Percentiles rank a stretch among this genome's conserved stretches.
These are phyloP conservation scores for Magnolia kwangsiensis DNA, from an alignment of 164 flowering plant genomes.

Conservation along the genomic window DNA sequence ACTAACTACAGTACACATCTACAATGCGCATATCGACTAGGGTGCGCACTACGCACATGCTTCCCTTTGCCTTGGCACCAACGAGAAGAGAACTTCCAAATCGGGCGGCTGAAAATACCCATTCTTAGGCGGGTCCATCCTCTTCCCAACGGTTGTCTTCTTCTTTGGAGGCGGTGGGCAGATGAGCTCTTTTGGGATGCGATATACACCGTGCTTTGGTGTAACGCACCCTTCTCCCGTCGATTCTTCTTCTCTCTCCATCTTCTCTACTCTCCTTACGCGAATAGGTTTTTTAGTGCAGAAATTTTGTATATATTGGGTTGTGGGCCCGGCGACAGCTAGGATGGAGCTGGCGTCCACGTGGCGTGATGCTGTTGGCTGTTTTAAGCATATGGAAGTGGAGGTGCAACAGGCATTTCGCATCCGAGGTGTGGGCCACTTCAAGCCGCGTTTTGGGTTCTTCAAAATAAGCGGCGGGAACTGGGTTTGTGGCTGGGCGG, in stretches of 20 bases:
- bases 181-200: slow-evolving; percentile 23
- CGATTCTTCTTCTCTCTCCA: background rate
- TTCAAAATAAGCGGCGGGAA: background rate
- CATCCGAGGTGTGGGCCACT: background rate
- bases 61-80: background rate
- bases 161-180: slow-evolving; percentile 48
- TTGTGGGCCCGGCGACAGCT: slow-evolving; percentile 3
- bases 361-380: background rate
- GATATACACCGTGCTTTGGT: slow-evolving; percentile 31
- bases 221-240: slow-evolving; percentile 41
- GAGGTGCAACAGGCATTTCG: background rate
- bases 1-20: background rate
- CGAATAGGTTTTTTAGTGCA: too few species aligned
- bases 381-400: background rate
- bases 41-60: background rate
- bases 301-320: too few species aligned
- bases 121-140: slow-evolving; percentile 37
- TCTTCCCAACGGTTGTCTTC: slow-evolving; percentile 11
- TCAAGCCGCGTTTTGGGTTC: background rate
- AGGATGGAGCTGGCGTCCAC: background rate
- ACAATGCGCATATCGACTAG: background rate
- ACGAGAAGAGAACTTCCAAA: slow-evolving; percentile 25
- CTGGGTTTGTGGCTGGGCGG: background rate
- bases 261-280: background rate
- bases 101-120: slow-evolving; percentile 60